phyloP scores from a whole-genome alignment of 2,329 filamentous ascomycete genomes.

The Fusarium decemcellulare region DNA sequence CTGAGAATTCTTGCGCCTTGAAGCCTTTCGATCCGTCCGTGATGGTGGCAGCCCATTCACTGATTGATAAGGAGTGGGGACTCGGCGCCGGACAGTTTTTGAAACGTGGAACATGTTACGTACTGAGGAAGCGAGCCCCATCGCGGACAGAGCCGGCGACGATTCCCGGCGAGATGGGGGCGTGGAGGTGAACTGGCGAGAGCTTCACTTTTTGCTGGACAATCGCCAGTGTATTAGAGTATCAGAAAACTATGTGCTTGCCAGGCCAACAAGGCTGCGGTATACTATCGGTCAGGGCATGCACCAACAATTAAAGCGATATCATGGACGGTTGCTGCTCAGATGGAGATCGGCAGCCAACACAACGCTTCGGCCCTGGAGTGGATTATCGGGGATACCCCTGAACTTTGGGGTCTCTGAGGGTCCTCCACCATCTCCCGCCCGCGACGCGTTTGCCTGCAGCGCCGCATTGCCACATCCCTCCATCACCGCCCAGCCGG shows the following conservation, averaged over 20 bases:
- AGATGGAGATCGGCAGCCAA: conserved; percentile 34
- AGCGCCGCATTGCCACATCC: neutral
- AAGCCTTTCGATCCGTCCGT: conserved; percentile 23
- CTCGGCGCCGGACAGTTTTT: conserved; percentile 4
- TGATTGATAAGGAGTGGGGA: conserved; percentile 45
- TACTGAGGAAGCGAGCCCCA: conserved; percentile 6
- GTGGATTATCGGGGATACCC: conserved; percentile 35
- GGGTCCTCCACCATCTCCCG: conserved; percentile 29
- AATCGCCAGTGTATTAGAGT: too few species aligned
- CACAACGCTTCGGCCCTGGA: conserved; percentile 30
- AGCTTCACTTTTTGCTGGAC: neutral
- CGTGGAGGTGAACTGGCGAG: conserved; percentile 4
- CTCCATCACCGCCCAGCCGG: neutral
- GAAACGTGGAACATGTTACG: conserved; percentile 31
- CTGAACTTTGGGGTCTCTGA: neutral
- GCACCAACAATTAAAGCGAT: neutral
- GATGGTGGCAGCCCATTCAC: conserved; percentile 33
- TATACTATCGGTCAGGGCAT: too few species aligned
- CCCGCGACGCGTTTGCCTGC: conserved; percentile 20
- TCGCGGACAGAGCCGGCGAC: conserved; percentile 18
- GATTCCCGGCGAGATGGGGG: conserved; percentile 13
- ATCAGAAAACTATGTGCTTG: neutral
- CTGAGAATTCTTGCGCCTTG: neutral
- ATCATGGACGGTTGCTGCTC: neutral
- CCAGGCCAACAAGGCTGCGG: neutral